Conservation (phyloP, 352 stramenopile species). For the Ophiocytium majus region DNA sequence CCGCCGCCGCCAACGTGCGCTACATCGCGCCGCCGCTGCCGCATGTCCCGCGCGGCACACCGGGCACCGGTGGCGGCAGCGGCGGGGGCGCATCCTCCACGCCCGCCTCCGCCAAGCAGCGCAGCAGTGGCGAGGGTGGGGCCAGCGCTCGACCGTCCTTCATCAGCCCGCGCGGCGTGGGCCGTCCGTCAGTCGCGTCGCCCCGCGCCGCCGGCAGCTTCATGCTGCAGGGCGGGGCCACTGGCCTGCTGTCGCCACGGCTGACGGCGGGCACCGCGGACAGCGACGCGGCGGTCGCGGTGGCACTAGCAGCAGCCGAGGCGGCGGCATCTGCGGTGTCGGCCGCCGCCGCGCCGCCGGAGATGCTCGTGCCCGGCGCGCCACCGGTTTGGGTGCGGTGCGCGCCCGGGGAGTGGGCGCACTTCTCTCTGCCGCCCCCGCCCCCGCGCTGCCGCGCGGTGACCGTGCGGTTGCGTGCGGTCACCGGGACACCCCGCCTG, state of each 20-base stretch:
- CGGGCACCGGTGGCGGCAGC: not conserved
- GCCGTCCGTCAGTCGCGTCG: not conserved
- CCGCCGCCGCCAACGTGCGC: not conserved
- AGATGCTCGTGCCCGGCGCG: not conserved
- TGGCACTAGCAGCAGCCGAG: too few relatives aligned
- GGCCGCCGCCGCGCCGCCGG: too few relatives aligned
- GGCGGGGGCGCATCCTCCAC: too few relatives aligned
- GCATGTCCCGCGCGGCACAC: not conserved
- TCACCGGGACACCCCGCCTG: not conserved
- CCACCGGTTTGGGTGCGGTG: not conserved
- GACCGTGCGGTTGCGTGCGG: not conserved
- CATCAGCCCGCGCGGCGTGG: not conserved
- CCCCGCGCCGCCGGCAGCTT: too few relatives aligned
- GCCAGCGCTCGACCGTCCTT: not conserved
- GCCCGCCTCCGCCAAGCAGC: too few relatives aligned
- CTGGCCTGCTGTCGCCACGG: not conserved
- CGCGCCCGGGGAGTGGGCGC: not conserved
- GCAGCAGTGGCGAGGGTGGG: too few relatives aligned
- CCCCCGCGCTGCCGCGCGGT: not conserved
- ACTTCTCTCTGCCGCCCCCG: not conserved
- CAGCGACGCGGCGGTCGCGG: too few relatives aligned
- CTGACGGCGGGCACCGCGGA: not conserved
- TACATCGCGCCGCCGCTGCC: not conserved
- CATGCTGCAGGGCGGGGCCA: too few relatives aligned
- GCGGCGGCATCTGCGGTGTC: not conserved